Percentiles rank a stretch among this genome's conserved stretches.
Evolutionary conservation across 2,329 filamentous ascomycete species (phyloP).

Genomic region (Emergomyces pasteurianus): DNA sequence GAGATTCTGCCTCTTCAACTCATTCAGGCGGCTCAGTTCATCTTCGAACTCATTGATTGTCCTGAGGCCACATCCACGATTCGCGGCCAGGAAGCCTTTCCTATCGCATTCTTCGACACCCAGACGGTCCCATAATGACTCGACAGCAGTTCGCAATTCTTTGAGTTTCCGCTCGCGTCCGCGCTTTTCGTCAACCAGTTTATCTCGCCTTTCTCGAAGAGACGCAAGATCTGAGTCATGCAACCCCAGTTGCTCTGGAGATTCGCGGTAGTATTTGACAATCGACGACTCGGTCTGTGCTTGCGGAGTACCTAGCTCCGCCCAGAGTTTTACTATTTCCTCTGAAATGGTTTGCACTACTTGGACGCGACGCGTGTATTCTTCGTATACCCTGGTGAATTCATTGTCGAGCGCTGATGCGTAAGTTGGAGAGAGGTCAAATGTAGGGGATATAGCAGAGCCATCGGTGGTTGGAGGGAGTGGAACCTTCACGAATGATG

Average conservation of each 20-base stretch:
- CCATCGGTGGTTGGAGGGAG: conserved; percentile 73
- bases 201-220: conserved; percentile 64
- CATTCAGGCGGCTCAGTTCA: conserved; percentile 72
- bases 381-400: conserved; percentile 90
- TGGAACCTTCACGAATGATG: conserved; percentile 71
- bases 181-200: conserved; percentile 78
- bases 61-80: conserved; percentile 80
- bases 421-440: conserved; percentile 86
- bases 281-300: conserved; percentile 81
- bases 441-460: conserved; percentile 64
- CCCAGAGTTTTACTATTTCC: conserved; percentile 89
- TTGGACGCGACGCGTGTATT: conserved; percentile 74
- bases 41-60: conserved; percentile 95
- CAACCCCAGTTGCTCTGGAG: conserved; percentile 86
- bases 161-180: conserved; percentile 64
- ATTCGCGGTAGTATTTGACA: conserved; percentile 77
- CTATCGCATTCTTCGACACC: conserved; percentile 71
- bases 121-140: conserved; percentile 78
- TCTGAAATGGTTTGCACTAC: conserved; percentile 65
- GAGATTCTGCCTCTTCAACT: conserved; percentile 88
- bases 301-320: conserved; percentile 85
- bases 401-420: conserved; percentile 77
- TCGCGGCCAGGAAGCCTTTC: conserved; percentile 72
- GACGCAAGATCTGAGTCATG: conserved; percentile 74
- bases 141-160: conserved; percentile 66